Percentiles rank a stretch among this genome's conserved stretches.
Conservation (phyloP, 257 asterid species). For the Galeopsis tetrahit region DNA sequence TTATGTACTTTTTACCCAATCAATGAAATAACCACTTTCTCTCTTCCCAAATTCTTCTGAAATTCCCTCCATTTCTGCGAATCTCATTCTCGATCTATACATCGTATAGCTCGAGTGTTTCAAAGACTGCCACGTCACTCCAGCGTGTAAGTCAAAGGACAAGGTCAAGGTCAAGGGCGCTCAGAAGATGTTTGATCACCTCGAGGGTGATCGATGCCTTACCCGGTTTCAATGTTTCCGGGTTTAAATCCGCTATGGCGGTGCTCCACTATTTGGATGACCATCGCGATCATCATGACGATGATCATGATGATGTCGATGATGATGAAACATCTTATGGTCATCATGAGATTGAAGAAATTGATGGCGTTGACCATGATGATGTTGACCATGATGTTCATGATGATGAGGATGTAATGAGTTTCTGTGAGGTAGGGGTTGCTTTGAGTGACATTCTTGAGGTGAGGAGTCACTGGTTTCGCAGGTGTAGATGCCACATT, state of each 20-base stretch:
- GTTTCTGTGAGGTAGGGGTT: constrained; percentile 47
- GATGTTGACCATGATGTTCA: background rate
- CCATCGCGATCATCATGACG: background rate
- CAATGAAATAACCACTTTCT: too few species aligned
- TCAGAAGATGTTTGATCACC: constrained; percentile 48
- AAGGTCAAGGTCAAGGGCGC: constrained; percentile 75
- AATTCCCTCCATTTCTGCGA: too few species aligned
- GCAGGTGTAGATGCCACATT: constrained; percentile 55
- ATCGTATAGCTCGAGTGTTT: too few species aligned
- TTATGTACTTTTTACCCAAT: too few species aligned
- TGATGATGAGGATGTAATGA: constrained; percentile 33
- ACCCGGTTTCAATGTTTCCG: constrained; percentile 48
- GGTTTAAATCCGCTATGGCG: constrained; percentile 61
- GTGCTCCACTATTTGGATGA: constrained; percentile 62
- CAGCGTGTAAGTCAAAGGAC: constrained; percentile 63
- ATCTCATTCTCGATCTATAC: too few species aligned
- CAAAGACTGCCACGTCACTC: constrained; percentile 61
- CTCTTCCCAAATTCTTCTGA: too few species aligned
- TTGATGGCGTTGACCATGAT: background rate
- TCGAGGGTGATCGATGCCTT: constrained; percentile 60
- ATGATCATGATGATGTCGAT: background rate
- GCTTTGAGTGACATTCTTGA: constrained; percentile 45
- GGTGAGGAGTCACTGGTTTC: constrained; percentile 53
- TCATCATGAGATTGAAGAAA: constrained; percentile 22
- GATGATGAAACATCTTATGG: background rate